A percentile compares a stretch with the other conserved stretches of the same genome.
These are phyloP conservation scores for Phenoliferia sp. DNA, from an alignment of 1,284 basidiomycete genomes.

Conservation along the genomic window DNA sequence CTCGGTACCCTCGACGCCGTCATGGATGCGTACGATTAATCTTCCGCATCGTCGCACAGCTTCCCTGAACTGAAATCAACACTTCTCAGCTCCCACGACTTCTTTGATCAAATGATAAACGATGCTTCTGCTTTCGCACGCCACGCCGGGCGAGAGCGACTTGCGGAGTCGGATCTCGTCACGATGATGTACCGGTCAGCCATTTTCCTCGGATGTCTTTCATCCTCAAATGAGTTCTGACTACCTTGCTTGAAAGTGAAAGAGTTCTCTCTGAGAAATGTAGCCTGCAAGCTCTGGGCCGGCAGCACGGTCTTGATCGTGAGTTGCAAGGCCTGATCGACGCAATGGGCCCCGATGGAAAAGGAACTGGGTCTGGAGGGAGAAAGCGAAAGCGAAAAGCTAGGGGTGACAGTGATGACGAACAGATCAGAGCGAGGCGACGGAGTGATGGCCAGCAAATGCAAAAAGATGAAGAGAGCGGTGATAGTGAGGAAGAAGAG, in stretches of 20 bases:
- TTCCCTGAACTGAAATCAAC: neutral
- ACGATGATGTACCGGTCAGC: slow-evolving; percentile 4
- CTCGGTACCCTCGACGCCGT: slow-evolving; percentile 1
- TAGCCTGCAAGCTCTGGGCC: slow-evolving; percentile 9
- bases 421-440: neutral
- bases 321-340: slow-evolving; percentile 10
- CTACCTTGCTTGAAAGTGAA: neutral
- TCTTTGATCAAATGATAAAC: slow-evolving; percentile 5
- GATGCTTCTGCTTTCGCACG: neutral
- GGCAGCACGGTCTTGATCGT: slow-evolving; percentile 8
- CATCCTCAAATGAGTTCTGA: neutral
- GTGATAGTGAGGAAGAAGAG: neutral
- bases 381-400: slow-evolving; percentile 3
- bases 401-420: neutral
- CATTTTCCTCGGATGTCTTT: neutral
- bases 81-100: slow-evolving; percentile 9
- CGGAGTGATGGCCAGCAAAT: neutral
- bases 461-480: slow-evolving; percentile 3
- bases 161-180: slow-evolving; percentile 6
- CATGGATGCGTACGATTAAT: slow-evolving; percentile 12
- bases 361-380: neutral
- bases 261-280: slow-evolving; percentile 2
- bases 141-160: neutral
- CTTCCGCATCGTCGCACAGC: too few relatives aligned
- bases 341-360: neutral